These are phyloP conservation scores for Stephanodiscus triporus DNA, from an alignment of 108 stramenopile genomes.

Conservation along the genomic window DNA sequence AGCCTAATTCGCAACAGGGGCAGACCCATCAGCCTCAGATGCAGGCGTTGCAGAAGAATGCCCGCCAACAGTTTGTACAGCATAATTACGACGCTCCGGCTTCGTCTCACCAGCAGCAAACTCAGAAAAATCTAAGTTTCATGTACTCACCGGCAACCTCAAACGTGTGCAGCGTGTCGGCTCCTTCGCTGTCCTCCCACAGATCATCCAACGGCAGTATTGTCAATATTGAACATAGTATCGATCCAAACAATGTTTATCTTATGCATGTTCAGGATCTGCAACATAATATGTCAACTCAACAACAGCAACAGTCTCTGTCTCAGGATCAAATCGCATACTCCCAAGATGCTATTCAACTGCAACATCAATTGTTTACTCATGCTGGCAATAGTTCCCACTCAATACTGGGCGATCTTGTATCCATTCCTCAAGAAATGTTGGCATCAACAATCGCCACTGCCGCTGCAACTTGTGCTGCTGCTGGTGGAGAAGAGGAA, in stretches of 20 bases:
- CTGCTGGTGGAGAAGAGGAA: neutral
- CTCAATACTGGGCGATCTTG: neutral
- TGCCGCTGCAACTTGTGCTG: neutral
- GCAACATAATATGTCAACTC: neutral
- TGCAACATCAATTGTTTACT: neutral
- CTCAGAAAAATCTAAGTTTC: neutral
- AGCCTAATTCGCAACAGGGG: conserved; percentile 1
- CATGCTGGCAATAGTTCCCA: neutral
- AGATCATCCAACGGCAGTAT: neutral
- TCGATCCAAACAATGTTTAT: neutral
- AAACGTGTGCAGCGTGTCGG: neutral
- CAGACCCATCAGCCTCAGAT: conserved; percentile 1
- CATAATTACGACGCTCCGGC: neutral
- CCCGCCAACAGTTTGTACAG: conserved; percentile 4
- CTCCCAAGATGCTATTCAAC: neutral
- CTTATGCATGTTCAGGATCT: conserved; percentile 1
- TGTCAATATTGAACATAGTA: neutral
- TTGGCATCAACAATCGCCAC: neutral
- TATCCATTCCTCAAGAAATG: conserved; percentile 3
- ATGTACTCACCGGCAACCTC: conserved; percentile 1
- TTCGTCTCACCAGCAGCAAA: neutral
- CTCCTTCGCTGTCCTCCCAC: neutral
- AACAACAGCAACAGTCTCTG: conserved; percentile 1
- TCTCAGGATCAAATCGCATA: neutral
- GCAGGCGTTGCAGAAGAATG: conserved; percentile 7